phyloP scores from a whole-genome alignment of 495 filamentous ascomycete genomes.

The Hypoxylon fuscum region DNA sequence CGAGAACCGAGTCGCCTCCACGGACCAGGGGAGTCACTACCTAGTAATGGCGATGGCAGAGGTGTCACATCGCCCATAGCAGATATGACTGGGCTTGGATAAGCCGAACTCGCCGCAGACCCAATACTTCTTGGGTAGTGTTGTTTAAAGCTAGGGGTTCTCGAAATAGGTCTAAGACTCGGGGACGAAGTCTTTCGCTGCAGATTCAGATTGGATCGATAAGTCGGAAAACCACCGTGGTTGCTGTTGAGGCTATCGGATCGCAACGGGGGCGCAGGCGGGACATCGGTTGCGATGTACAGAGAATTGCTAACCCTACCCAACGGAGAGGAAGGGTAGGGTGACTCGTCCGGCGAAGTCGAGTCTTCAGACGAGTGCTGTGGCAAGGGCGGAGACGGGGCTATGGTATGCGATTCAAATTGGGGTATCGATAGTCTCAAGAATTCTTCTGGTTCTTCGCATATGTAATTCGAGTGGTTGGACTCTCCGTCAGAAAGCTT shows the following conservation, averaged over 20 bases:
- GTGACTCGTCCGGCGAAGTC: slow-evolving; percentile 19
- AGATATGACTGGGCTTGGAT: slow-evolving; percentile 71
- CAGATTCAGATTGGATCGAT: slow-evolving; percentile 42
- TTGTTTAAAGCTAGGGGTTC: slow-evolving; percentile 59
- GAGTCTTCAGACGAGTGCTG: slow-evolving; percentile 22
- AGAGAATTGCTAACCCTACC: slow-evolving; percentile 35
- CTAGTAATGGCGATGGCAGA: slow-evolving; percentile 85
- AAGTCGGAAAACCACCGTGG: slow-evolving; percentile 38
- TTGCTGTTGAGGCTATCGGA: slow-evolving; percentile 38
- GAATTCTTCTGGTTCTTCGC: slow-evolving; percentile 32
- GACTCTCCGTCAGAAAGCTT: slow-evolving; percentile 21
- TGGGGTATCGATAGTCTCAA: slow-evolving; percentile 25
- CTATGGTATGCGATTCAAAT: slow-evolving; percentile 42
- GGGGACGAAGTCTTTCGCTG: slow-evolving; percentile 53
- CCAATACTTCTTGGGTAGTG: slow-evolving; percentile 48
- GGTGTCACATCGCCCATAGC: slow-evolving; percentile 93
- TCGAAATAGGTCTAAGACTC: slow-evolving; percentile 53
- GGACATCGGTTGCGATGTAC: slow-evolving; percentile 49
- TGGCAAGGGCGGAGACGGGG: slow-evolving; percentile 39
- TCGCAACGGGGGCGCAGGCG: slow-evolving; percentile 34
- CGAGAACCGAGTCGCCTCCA: slow-evolving; percentile 65
- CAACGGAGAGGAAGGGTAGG: slow-evolving; percentile 34
- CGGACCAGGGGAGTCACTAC: slow-evolving; percentile 74
- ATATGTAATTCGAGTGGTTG: slow-evolving; percentile 21
- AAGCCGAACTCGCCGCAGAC: slow-evolving; percentile 55